Evolutionary conservation across 2,329 filamentous ascomycete species (phyloP).

Genomic region (Microsporum audouinii): DNA sequence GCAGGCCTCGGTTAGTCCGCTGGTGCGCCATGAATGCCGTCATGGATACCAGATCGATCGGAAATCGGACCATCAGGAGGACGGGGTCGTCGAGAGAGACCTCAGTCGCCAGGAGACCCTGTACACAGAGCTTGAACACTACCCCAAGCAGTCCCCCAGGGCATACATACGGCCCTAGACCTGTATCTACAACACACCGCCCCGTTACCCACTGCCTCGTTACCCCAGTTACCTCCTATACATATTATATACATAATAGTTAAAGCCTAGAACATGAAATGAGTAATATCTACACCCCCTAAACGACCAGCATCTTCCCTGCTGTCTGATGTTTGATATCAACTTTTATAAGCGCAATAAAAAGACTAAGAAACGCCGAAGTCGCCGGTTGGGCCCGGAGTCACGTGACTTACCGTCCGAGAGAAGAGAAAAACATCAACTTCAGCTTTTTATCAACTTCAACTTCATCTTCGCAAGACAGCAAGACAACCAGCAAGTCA

Average conservation of each 20-base stretch:
- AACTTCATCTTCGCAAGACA: conserved; percentile 7
- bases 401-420: not conserved
- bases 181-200: not conserved
- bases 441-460: not conserved
- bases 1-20: not conserved
- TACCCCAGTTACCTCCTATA: not conserved
- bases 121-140: not conserved
- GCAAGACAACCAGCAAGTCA: conserved; percentile 14
- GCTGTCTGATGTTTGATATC: not conserved
- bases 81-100: conserved; percentile 5
- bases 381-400: not conserved
- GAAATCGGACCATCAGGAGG: conserved; percentile 3
- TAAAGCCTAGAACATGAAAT: not conserved
- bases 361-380: not conserved
- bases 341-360: not conserved
- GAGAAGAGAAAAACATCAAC: conserved; percentile 14
- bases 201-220: not conserved
- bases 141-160: conserved; percentile 2
- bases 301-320: not conserved
- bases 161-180: conserved; percentile 3
- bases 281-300: not conserved
- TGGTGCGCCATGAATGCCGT: not conserved
- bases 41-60: not conserved
- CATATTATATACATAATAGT: not conserved
- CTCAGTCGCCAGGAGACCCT: conserved; percentile 8